Evolutionary conservation across 305 asterid genomes (phyloP), one percentile per base, ranked within the genome.

Genomic region (Withania somnifera): DNA sequence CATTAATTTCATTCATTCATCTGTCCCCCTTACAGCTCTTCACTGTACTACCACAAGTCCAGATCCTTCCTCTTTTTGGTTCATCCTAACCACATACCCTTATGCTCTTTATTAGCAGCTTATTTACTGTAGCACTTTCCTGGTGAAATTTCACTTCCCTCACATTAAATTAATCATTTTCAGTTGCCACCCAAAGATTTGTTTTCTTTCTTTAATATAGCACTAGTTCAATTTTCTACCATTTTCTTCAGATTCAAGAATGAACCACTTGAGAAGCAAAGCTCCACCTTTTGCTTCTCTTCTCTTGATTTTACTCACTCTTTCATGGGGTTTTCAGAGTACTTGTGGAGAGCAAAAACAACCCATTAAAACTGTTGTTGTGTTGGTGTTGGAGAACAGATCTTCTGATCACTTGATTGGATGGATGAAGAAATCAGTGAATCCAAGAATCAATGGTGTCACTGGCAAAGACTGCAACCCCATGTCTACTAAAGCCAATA

Each of bases 371-470:
- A 93, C 89, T 14, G 75, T 94, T 3, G 98, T 94, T 11, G 90
- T 94, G 9, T 82, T 94, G 81, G 98, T 93, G 51, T 28, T 93
- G 85, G 98, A 94, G 45, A 94, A 94, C 88, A 85, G 97, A 63
- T 94, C 98, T 13, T 94, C 93, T 73, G 97, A 94, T 81, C 98
- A 94, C 83, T 87, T 94, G 93, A 85, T 94, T 3, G 98, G 98
- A 0, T 94, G 98, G 97, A 88, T 93, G 97, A 94, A 94, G 91
- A 86, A 84, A 85, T 86, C 90, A 11, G 71, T 91, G 9, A 93
- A 90, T 60, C 94, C 97, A 6, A 56, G 84, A 22, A 92, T 94
- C 64, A 85, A 93, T 81, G 97, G 98, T 4, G 97, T 93, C 40
- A 92, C 93, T 0, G 98, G 97, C 1, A 69, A 78, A 54, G 97